phyloP scores from a whole-genome alignment of 2,329 filamentous ascomycete species.

The Periconia digitata region DNA sequence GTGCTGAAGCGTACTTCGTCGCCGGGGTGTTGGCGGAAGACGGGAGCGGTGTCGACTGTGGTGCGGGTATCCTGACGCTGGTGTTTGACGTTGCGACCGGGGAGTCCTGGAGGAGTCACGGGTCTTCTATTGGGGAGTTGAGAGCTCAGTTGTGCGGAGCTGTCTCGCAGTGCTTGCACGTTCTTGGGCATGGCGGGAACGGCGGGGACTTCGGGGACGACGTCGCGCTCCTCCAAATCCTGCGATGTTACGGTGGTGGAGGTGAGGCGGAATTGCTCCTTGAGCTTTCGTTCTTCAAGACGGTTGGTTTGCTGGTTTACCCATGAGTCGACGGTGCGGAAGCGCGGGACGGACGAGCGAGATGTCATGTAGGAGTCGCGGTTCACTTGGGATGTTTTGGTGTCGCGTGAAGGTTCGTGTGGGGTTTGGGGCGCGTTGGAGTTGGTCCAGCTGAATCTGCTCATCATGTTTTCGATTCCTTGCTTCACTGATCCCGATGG shows the following conservation, averaged over 20 bases:
- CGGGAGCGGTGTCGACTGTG: slow-evolving; percentile 40
- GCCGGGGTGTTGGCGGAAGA: slow-evolving; percentile 44
- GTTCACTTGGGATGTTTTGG: slow-evolving; percentile 17
- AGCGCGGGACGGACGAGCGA: slow-evolving; percentile 41
- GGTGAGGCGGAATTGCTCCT: slow-evolving; percentile 37
- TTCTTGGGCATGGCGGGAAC: slow-evolving; percentile 32
- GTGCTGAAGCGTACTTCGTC: slow-evolving; percentile 43
- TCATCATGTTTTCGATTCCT: slow-evolving; percentile 28
- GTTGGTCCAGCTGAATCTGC: slow-evolving; percentile 45
- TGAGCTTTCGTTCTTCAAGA: slow-evolving; percentile 39
- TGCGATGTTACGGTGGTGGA: slow-evolving; percentile 25
- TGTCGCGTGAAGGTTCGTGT: slow-evolving; percentile 32
- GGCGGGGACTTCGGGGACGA: slow-evolving; percentile 32
- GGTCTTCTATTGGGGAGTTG: slow-evolving; percentile 6
- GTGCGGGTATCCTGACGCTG: slow-evolving; percentile 35
- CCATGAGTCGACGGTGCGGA: slow-evolving; percentile 46
- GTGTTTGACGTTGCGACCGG: slow-evolving; percentile 36
- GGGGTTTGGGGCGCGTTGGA: slow-evolving; percentile 44
- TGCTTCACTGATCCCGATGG: slow-evolving; percentile 33
- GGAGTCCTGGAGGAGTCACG: slow-evolving; percentile 20
- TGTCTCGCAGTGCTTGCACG: slow-evolving; percentile 12
- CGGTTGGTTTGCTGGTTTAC: slow-evolving; percentile 44
- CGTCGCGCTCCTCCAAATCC: slow-evolving; percentile 18
- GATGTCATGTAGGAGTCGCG: slow-evolving; percentile 42
- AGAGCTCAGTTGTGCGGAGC: slow-evolving; percentile 2